These are phyloP conservation scores for Cryptosporidium parvum DNA, from an alignment of 169 alveolate genomes.

Conservation along the genomic window DNA sequence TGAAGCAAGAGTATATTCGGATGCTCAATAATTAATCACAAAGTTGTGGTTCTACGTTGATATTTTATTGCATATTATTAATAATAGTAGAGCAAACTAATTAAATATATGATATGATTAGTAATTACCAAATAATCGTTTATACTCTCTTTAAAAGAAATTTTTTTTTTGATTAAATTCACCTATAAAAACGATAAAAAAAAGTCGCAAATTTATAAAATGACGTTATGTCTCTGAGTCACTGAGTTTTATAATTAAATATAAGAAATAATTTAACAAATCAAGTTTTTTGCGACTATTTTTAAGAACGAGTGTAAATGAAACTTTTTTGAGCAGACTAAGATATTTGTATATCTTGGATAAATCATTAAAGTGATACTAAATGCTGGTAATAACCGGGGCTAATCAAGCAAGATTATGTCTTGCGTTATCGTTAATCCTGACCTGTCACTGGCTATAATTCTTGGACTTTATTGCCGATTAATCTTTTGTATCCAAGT, in stretches of 20 bases:
- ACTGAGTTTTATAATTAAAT: no score
- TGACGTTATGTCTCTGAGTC: neutral
- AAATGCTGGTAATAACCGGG: constrained; percentile 68
- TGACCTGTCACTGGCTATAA: constrained; percentile 76
- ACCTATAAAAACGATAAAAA: no score
- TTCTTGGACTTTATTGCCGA: neutral
- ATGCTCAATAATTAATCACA: neutral
- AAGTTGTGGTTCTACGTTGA: neutral
- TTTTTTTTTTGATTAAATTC: no score
- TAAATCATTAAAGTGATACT: constrained; percentile 6
- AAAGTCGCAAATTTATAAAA: no score
- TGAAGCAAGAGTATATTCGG: constrained; percentile 40
- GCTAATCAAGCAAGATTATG: constrained; percentile 39
- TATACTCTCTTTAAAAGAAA: no score
- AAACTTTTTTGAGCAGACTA: constrained; percentile 1
- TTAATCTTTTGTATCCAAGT: neutral
- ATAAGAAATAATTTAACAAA: no score
- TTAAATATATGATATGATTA: no score
- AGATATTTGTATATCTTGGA: constrained; percentile 10
- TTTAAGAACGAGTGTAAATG: neutral
- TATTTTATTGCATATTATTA: no score
- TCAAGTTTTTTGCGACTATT: neutral
- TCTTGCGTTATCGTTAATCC: constrained; percentile 22
- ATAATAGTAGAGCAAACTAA: no score
- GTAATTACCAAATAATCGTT: no score